Percentiles rank a stretch among this genome's conserved stretches.
Evolutionary conservation across 106 monocot genomes (phyloP).

Genomic region (Alisma plantagoaquatica): DNA sequence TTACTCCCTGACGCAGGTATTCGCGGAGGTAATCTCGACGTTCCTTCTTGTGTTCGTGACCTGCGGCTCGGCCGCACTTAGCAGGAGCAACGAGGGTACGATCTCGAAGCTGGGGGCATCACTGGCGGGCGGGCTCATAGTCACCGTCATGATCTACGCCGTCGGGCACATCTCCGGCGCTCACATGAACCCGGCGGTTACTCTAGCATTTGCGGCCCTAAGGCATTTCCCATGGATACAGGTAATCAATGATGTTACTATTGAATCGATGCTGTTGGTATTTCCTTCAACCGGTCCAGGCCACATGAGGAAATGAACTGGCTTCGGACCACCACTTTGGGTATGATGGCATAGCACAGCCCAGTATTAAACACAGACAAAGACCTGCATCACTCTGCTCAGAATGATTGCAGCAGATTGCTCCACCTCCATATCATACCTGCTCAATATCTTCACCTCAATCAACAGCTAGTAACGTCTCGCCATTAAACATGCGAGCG

Average conservation of each 20-base stretch:
- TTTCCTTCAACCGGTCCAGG: no score
- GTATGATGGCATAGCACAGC: no score
- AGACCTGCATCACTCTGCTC: no score
- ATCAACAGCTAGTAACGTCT: no score
- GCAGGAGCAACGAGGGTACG: conserved; percentile 1
- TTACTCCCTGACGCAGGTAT: conserved; percentile 34
- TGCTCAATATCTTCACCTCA: no score
- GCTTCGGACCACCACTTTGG: no score
- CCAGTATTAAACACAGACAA: no score
- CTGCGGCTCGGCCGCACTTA: conserved; percentile 41
- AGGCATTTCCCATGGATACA: conserved; percentile 65
- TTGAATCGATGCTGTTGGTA: no score
- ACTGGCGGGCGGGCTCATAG: conserved; percentile 44
- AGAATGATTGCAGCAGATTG: no score
- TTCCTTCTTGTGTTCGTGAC: conserved; percentile 57
- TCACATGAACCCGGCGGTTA: conserved; percentile 69
- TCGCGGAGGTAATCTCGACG: conserved; percentile 39
- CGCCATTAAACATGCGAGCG: no score
- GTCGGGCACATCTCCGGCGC: conserved; percentile 63
- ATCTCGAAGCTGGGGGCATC: conserved; percentile 47
- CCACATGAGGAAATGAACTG: no score
- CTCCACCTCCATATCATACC: no score
- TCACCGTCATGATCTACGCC: conserved; percentile 59
- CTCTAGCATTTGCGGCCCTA: conserved; percentile 41
- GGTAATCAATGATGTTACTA: conserved; percentile 23